Conservation (phyloP, 2,329 filamentous ascomycete genomes). For the Hymenoscyphus fructigenus region DNA sequence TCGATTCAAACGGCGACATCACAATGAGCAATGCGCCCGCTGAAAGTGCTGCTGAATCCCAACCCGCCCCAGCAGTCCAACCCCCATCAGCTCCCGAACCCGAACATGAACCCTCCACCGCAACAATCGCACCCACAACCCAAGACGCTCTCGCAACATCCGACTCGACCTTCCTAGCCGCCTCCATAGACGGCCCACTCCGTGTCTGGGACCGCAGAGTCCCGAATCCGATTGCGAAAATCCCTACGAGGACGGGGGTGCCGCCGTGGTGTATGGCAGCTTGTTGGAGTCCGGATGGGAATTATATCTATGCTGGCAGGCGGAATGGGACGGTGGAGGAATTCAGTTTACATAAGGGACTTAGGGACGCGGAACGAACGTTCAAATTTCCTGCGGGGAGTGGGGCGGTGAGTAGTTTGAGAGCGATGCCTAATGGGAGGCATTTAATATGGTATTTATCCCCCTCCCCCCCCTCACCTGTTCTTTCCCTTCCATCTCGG, state of each 20-base stretch:
- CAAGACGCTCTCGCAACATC: conserved; percentile 60
- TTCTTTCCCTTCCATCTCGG: no score
- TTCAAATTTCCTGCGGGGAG: conserved; percentile 89
- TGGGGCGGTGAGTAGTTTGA: conserved; percentile 83
- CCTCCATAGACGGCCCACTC: conserved; percentile 82
- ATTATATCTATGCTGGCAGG: conserved; percentile 89
- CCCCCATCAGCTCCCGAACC: conserved; percentile 12
- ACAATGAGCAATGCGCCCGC: conserved; percentile 27
- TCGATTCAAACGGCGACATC: conserved; percentile 31
- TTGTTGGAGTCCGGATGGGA: conserved; percentile 94
- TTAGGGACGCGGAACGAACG: conserved; percentile 71
- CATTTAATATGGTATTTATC: conserved; percentile 79
- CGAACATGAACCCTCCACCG: conserved; percentile 16
- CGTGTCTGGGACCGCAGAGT: conserved; percentile 91
- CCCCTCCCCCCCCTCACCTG: background rate
- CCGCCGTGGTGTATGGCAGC: conserved; percentile 98
- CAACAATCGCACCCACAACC: conserved; percentile 38
- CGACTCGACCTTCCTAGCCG: conserved; percentile 81
- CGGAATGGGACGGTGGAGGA: conserved; percentile 93
- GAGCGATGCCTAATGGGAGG: conserved; percentile 87
- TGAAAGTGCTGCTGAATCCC: conserved; percentile 10
- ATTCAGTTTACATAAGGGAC: conserved; percentile 79
- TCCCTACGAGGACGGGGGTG: conserved; percentile 69
- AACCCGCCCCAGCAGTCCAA: conserved; percentile 29
- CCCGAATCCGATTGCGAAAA: conserved; percentile 73